Percentiles rank a stretch among this genome's conserved stretches.
Evolutionary conservation across 1,139 yeast genomes (phyloP).

Genomic region (Kluyveromyces sp.): DNA sequence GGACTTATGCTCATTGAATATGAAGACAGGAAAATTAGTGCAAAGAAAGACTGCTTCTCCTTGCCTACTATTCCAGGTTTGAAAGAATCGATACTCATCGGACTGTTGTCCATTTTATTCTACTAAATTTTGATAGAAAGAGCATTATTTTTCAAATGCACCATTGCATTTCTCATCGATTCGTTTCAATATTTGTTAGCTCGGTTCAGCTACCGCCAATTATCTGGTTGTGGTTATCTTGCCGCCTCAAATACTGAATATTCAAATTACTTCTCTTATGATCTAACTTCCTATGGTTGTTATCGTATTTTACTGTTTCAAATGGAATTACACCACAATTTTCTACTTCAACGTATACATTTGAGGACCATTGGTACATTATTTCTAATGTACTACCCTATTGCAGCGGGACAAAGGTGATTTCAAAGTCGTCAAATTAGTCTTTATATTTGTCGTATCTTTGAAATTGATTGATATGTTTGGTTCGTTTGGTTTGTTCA

Average conservation of each 20-base stretch:
- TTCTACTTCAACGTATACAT: conserved; percentile 11
- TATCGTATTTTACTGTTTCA: conserved; percentile 3
- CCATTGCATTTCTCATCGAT: not conserved
- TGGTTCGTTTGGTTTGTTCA: conserved; percentile 22
- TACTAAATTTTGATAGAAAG: not conserved
- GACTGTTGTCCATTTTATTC: no score
- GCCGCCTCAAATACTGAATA: not conserved
- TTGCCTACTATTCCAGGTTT: not conserved
- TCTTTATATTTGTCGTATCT: not conserved
- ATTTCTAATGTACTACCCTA: conserved; percentile 19
- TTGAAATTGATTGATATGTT: conserved; percentile 25
- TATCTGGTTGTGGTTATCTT: no score
- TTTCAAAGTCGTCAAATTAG: not conserved
- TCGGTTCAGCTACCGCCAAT: no score
- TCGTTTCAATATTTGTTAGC: not conserved
- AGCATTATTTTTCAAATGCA: not conserved
- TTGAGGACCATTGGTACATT: conserved; percentile 15
- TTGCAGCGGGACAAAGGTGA: conserved; percentile 28
- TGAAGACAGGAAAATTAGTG: not conserved
- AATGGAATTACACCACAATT: not conserved
- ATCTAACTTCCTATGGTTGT: conserved; percentile 7
- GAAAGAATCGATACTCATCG: not conserved
- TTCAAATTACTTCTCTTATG: conserved; percentile 1
- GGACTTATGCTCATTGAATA: conserved; percentile 2
- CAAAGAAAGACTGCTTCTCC: no score